Evolutionary conservation across 2,329 filamentous ascomycete species (phyloP), one percentile per base, ranked within the genome.

Genomic region (Cladosporium sp.): DNA sequence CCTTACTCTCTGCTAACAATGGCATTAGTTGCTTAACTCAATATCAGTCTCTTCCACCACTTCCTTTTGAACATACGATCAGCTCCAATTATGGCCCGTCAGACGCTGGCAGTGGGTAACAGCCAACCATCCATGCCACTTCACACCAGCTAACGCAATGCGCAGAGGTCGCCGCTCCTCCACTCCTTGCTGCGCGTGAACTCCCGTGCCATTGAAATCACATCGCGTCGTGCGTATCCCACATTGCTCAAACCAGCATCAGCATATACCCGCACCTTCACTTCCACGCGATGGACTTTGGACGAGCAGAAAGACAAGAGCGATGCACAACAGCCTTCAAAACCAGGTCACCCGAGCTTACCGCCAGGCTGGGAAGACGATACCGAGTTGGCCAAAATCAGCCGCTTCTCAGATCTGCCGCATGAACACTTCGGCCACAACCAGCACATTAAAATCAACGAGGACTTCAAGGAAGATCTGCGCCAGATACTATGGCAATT

Each of bases 401-500:
- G 87, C 58, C 85, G 87, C 68, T 94, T 94, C 80, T 88, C 88
- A 33, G 85, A 94, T 74, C 83, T 95, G 26, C 91, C 91, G 2
- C 89, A 90, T 70, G 85, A 86, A 68, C 89, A 91, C 72, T 98
- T 98, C 72, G 95, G 95, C 18, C 89, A 93, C 72, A 99, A 99
- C 72, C 95, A 99, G 78, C 91, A 98, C 79, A 96, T 98, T 83
- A 85, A 92, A 67, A 96, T 98, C 75, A 96, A 98, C 76, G 89
- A 92, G 75, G 93, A 98, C 77, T 95, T 98, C 78, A 97, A 97
- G 75, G 91, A 97, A 78, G 90, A 90, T 14, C 80, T 99, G 73
- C 88, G 93, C 63, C 88, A 93, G 72, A 91, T 98, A 69, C 82
- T 97, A 26, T 95, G 93, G 86, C 88, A 96, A 73, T 98, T 99